Base-by-base conservation (phyloP, 2,329 filamentous ascomycete species). In the Calonectria ilicicola region DNA sequence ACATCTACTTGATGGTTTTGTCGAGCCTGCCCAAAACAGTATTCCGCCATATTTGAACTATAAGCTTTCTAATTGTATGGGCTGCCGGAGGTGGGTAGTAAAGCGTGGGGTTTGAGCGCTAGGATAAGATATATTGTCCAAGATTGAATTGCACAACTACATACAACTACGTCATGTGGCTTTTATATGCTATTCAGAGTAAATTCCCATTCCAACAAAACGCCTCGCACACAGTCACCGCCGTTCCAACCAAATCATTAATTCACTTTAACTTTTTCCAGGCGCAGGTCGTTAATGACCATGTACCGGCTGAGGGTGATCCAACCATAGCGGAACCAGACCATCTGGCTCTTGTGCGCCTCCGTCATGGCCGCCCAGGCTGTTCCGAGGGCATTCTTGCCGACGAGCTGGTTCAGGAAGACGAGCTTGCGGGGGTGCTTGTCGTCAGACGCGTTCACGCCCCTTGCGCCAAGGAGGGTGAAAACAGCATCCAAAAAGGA, bases 301-400 rank as follows among this genome's bases (percentile, higher is more conserved):
- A 99, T 98, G 85, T 98, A 99, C 73, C 97, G 89, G 80, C 95
- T 97, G 70, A 98, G 82, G 0, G 91, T 89, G 81, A 99, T 98
- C 95, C 96, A 99, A 3, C 95, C 95, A 90, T 95, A 98, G 9
- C 97, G 91, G 82, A 98, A 99, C 97, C 97, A 99, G 44, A 94
- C 91, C 97, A 99, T 99, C 89, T 99, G 97, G 83, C 95, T 98
- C 85, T 92, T 88, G 86, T 99, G 97, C 32, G 94, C 96, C 67
- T 90, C 89, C 2, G 94, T 95, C 97, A 99, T 99, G 38, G 97
- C 96, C 67, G 87, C 89, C 86, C 96, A 93, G 9, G 95, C 96
- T 35, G 88, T 87, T 12, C 82, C 82, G 70, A 87, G 82, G n/a
- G 84, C 86, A 60, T 85, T 85, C 2, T 80, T 90, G 75, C 92